A percentile compares a stretch with the other conserved stretches of the same genome.
These are phyloP conservation scores for Trichoderma citrinoviride DNA, from an alignment of 2,329 filamentous ascomycete species.

Conservation along the genomic window DNA sequence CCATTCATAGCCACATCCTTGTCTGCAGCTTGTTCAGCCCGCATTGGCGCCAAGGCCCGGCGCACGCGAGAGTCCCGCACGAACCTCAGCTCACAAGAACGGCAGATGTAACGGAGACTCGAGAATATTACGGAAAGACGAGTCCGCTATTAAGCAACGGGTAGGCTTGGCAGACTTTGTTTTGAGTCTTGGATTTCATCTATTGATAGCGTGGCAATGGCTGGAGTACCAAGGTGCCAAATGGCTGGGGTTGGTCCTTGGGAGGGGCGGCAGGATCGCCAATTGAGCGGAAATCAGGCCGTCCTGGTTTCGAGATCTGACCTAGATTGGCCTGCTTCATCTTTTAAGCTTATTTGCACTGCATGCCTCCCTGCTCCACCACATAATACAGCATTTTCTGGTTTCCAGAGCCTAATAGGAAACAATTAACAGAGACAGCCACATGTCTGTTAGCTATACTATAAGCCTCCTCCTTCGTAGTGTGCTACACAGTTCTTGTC, in stretches of 20 bases:
- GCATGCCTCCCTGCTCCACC: background rate
- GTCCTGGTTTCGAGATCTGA: constrained; percentile 1
- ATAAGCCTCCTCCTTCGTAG: too few species aligned
- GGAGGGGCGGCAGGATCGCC: background rate
- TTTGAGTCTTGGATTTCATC: background rate
- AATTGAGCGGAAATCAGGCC: background rate
- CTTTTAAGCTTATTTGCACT: constrained; percentile 12
- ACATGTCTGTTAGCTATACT: background rate
- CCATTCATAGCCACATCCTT: background rate
- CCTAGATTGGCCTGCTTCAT: background rate
- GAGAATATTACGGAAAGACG: constrained; percentile 10
- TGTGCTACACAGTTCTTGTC: background rate
- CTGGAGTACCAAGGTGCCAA: background rate
- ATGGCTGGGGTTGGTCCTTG: background rate
- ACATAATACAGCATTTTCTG: background rate
- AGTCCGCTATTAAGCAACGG: background rate
- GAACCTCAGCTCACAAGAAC: background rate
- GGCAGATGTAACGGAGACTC: background rate
- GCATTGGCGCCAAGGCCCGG: constrained; percentile 6
- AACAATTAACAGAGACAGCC: background rate
- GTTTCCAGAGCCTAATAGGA: background rate
- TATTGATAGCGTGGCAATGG: background rate
- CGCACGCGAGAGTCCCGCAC: background rate
- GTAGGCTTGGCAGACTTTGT: background rate
- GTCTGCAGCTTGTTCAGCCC: constrained; percentile 6